phyloP scores from a whole-genome alignment of 495 filamentous ascomycete genomes.

The Neurospora sp. region DNA sequence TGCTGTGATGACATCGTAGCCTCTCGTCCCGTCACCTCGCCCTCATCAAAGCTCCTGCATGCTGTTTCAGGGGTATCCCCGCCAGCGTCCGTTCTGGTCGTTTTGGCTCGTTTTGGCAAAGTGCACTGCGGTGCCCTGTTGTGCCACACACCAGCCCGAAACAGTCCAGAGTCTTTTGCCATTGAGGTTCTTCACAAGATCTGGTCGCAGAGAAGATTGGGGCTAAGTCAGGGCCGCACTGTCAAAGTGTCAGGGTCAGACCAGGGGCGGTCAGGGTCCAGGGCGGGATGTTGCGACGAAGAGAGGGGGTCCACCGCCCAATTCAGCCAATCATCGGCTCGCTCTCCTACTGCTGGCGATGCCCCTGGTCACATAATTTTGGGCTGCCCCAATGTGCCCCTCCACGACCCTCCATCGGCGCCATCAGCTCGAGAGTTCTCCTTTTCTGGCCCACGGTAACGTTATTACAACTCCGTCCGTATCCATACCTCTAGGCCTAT shows the following conservation, averaged over 20 bases:
- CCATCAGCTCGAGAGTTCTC: neutral
- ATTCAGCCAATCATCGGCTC: neutral
- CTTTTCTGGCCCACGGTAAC: neutral
- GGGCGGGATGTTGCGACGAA: neutral
- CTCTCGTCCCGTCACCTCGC: neutral
- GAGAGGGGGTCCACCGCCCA: neutral
- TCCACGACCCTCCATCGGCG: neutral
- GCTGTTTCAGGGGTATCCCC: neutral
- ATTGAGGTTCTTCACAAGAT: neutral
- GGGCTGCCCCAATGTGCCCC: neutral
- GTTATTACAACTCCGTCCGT: neutral
- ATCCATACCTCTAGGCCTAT: neutral
- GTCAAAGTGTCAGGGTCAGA: neutral
- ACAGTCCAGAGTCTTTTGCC: neutral
- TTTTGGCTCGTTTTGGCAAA: neutral
- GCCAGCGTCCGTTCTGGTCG: neutral
- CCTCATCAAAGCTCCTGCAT: neutral
- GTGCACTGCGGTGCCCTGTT: neutral
- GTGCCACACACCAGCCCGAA: neutral
- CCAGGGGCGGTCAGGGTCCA: neutral
- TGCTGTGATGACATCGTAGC: neutral
- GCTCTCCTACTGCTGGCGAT: neutral
- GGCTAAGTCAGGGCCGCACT: neutral
- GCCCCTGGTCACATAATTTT: neutral
- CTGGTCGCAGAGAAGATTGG: neutral